Conservation (phyloP, 768 basidiomycete species). For the Boletus rufocinnamomeus region DNA sequence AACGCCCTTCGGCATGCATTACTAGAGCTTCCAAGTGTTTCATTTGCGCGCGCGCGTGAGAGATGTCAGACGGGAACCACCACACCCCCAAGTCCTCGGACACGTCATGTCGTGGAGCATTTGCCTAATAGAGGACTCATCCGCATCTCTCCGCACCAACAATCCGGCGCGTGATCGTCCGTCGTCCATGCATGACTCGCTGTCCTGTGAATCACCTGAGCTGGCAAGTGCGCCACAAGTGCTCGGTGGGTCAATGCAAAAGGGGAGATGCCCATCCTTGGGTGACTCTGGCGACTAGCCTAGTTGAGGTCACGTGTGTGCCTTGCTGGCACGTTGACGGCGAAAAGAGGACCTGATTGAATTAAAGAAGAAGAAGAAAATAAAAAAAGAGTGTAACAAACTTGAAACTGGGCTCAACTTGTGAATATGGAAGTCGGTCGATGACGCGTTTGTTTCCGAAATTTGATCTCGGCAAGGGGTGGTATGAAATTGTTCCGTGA, state of each 20-base stretch:
- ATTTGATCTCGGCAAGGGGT: slow-evolving; percentile 11
- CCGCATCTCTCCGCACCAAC: background rate
- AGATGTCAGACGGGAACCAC: background rate
- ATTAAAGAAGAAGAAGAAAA: background rate
- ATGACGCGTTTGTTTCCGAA: background rate
- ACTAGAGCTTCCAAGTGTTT: slow-evolving; percentile 15
- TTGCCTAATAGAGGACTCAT: too few species aligned
- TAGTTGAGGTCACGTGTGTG: background rate
- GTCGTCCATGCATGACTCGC: slow-evolving; percentile 2
- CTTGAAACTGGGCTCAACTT: background rate
- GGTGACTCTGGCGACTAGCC: slow-evolving; percentile 1
- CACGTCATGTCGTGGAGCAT: background rate
- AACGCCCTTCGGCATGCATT: background rate
- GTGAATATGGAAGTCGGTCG: background rate
- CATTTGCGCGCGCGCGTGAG: slow-evolving; percentile 19
- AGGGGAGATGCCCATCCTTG: slow-evolving; percentile 12
- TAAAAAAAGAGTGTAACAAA: background rate
- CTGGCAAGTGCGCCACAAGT: slow-evolving; percentile 6
- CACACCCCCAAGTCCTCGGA: slow-evolving; percentile 22
- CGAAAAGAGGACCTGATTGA: background rate
- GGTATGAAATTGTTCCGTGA: slow-evolving; percentile 7
- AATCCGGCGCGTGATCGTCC: slow-evolving; percentile 8
- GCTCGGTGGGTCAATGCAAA: background rate
- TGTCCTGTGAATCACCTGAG: slow-evolving; percentile 5
- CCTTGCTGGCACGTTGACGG: slow-evolving; percentile 6